Conservation (phyloP, 139 green algal genomes). For the Chlorella ohadii region DNA sequence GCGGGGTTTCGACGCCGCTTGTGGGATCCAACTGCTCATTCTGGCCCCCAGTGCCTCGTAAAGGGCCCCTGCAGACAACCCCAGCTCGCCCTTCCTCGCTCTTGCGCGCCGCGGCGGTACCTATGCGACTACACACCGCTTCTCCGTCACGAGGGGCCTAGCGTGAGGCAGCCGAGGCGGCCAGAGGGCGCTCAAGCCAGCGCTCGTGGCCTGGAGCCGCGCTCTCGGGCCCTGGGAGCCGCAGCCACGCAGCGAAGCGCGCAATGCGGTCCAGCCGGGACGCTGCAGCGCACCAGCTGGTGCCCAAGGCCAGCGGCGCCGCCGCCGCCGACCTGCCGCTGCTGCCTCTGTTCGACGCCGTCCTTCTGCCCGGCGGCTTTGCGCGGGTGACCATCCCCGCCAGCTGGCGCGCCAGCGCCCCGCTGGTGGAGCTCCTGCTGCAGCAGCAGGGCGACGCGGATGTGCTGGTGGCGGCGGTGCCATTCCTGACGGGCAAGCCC, state of each 20-base stretch:
- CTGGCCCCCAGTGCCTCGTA: no score
- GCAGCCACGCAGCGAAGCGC: background rate
- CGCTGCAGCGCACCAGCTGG: background rate
- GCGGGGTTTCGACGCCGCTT: no score
- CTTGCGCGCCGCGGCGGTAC: no score
- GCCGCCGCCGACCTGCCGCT: background rate
- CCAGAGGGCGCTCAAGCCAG: no score
- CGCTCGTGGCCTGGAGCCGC: no score
- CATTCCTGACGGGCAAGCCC: background rate
- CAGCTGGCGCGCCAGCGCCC: slow-evolving; percentile 5
- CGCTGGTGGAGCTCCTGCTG: slow-evolving; percentile 41
- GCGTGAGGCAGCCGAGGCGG: no score
- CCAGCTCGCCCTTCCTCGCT: no score
- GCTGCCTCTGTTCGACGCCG: slow-evolving; percentile 29
- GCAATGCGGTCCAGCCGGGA: background rate
- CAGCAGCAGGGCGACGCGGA: background rate
- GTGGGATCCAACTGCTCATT: no score
- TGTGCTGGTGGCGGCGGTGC: slow-evolving; percentile 37
- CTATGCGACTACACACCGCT: no score
- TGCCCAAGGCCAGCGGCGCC: background rate
- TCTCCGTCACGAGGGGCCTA: no score
- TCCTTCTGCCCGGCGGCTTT: slow-evolving; percentile 39
- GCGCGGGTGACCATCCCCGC: slow-evolving; percentile 18
- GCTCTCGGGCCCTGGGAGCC: no score
- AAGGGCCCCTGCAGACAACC: no score